A percentile compares a stretch with the other conserved stretches of the same genome.
phyloP scores from a whole-genome alignment of 176 grass and related monocot species.

The Cymbopogon citratus region DNA sequence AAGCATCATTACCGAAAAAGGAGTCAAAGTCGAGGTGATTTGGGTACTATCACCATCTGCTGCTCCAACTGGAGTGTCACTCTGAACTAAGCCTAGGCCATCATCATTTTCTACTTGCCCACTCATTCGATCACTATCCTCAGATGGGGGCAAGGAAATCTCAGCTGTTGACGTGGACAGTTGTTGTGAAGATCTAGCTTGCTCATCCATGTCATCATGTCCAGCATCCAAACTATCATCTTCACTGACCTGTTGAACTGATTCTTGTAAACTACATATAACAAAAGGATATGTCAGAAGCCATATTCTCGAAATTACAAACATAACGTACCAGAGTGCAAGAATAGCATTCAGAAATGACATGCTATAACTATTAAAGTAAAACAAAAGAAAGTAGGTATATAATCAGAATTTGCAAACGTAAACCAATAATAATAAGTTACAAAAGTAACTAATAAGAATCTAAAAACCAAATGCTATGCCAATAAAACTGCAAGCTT shows the following conservation, averaged over 20 bases:
- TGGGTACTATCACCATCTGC: slow-evolving; percentile 36
- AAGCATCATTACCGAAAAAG: slow-evolving; percentile 44
- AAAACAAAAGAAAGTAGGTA: not conserved
- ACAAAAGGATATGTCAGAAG: slow-evolving; percentile 24
- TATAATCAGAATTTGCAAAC: not conserved
- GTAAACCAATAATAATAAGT: not conserved
- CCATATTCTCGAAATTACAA: not conserved
- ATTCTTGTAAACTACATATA: slow-evolving; percentile 41
- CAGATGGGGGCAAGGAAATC: slow-evolving; percentile 38
- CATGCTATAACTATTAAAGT: not conserved
- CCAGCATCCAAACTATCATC: slow-evolving; percentile 27
- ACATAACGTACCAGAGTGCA: not conserved
- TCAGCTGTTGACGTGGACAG: slow-evolving; percentile 34
- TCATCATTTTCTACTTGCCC: slow-evolving; percentile 53
- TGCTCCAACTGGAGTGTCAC: slow-evolving; percentile 40
- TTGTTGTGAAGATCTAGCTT: slow-evolving; percentile 43
- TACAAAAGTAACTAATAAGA: not conserved
- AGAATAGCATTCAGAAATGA: not conserved
- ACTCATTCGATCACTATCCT: slow-evolving; percentile 35
- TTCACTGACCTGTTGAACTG: slow-evolving; percentile 15
- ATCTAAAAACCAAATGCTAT: not conserved
- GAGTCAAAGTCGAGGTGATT: slow-evolving; percentile 38
- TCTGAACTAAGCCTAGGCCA: slow-evolving; percentile 65
- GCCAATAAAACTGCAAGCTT: not conserved
- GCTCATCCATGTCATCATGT: slow-evolving; percentile 45